These are phyloP conservation scores for Amanita phalloides DNA, from an alignment of 768 basidiomycete species.

Conservation along the genomic window DNA sequence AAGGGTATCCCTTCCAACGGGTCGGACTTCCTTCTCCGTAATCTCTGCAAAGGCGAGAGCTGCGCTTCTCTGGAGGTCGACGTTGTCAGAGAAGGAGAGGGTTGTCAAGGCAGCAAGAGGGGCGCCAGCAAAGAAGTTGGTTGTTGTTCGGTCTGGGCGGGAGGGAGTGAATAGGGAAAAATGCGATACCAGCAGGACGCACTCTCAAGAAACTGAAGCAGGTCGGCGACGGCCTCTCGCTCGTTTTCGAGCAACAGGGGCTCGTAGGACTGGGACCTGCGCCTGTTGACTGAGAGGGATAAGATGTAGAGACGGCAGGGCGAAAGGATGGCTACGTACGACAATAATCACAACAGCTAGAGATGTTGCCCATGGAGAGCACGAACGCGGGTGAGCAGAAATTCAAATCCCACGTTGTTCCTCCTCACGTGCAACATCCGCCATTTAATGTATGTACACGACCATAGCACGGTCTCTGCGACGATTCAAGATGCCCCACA, in stretches of 20 bases:
- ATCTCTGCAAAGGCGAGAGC: conserved; percentile 99
- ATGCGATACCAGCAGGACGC: conserved; percentile 18
- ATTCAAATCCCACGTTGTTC: conserved; percentile 2
- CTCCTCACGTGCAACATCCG: neutral
- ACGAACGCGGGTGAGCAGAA: conserved; percentile 1
- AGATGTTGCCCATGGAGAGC: conserved; percentile 56
- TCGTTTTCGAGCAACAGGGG: conserved; percentile 86
- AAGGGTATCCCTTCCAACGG: conserved; percentile 92
- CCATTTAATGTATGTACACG: neutral
- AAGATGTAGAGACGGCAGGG: conserved; percentile 11
- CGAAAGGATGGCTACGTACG: conserved; percentile 35
- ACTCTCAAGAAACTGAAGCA: conserved; percentile 98
- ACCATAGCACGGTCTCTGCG: conserved; percentile 7
- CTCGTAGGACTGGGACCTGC: conserved; percentile 80
- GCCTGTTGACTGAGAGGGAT: conserved; percentile 51
- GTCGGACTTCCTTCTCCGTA: conserved; percentile 97
- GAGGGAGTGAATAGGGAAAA: neutral
- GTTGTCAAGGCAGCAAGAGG: conserved; percentile 92
- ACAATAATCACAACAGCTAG: conserved; percentile 79
- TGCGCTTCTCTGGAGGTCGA: conserved; percentile 95
- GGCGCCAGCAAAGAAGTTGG: conserved; percentile 95
- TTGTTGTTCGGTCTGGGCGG: conserved; percentile 83
- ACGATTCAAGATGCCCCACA: conserved; percentile 10
- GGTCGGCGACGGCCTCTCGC: conserved; percentile 94
- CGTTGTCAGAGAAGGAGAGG: conserved; percentile 97